Evolutionary conservation across 2,329 filamentous ascomycete genomes (phyloP).

Genomic region (Fusarium metavorans): DNA sequence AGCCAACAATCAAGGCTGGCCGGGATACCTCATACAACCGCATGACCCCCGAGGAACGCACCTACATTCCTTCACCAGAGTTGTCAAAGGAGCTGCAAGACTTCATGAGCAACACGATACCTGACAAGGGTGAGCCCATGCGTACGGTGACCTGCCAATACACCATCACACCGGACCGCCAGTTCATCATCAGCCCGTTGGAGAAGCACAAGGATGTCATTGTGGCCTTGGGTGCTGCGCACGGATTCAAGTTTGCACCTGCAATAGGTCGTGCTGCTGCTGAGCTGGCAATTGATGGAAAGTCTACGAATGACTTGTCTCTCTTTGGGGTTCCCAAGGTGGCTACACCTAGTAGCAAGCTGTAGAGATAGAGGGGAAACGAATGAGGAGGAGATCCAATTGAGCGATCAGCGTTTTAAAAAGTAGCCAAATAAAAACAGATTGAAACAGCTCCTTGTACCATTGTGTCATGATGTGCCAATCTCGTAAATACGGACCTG

Average conservation of each 20-base stretch:
- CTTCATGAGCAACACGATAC: slow-evolving; percentile 25
- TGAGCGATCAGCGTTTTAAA: background rate
- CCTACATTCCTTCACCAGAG: slow-evolving; percentile 19
- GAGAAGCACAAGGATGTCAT: slow-evolving; percentile 30
- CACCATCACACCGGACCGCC: slow-evolving; percentile 39
- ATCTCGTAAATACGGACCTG: background rate
- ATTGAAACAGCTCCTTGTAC: background rate
- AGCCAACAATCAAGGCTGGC: slow-evolving; percentile 33
- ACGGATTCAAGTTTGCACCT: slow-evolving; percentile 44
- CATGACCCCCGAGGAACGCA: slow-evolving; percentile 28
- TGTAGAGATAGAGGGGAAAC: background rate
- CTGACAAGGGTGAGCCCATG: slow-evolving; percentile 13
- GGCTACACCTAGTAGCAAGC: background rate
- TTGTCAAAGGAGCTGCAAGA: slow-evolving; percentile 11
- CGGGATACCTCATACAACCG: slow-evolving; percentile 29
- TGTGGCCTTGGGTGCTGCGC: slow-evolving; percentile 34
- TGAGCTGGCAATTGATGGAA: slow-evolving; percentile 42
- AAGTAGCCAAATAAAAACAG: background rate
- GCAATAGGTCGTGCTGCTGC: slow-evolving; percentile 42
- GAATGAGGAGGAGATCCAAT: no score
- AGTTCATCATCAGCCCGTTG: slow-evolving; percentile 39
- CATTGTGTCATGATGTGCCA: background rate
- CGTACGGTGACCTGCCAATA: slow-evolving; percentile 45
- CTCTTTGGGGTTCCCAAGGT: slow-evolving; percentile 26
- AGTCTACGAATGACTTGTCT: slow-evolving; percentile 29